A percentile compares a stretch with the other conserved stretches of the same genome.
Evolutionary conservation across 805 yeast species (phyloP).

Genomic region (Monosporozyma unispora): DNA sequence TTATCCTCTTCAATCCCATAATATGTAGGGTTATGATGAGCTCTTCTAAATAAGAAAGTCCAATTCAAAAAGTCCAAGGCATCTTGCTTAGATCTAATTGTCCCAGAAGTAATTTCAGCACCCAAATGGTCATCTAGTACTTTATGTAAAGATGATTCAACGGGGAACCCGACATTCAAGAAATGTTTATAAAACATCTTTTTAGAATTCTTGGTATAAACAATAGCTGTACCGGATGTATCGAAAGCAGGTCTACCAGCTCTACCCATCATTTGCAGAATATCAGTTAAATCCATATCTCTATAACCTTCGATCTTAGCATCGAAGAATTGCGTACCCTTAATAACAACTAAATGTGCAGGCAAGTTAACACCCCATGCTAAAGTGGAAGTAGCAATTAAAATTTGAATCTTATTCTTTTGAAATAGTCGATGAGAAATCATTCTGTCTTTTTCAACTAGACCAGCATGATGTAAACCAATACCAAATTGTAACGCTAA

Average conservation of each 20-base stretch:
- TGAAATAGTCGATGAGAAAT: slow-evolving; percentile 80
- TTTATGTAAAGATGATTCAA: slow-evolving; percentile 72
- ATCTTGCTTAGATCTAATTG: slow-evolving; percentile 85
- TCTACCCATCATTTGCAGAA: slow-evolving; percentile 95
- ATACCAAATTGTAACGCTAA: slow-evolving; percentile 70
- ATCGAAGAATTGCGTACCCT: slow-evolving; percentile 94
- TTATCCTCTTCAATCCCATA: slow-evolving; percentile 76
- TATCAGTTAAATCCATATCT: slow-evolving; percentile 91
- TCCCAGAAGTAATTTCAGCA: slow-evolving; percentile 92
- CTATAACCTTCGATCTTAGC: slow-evolving; percentile 88
- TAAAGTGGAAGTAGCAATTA: slow-evolving; percentile 91
- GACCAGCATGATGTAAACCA: slow-evolving; percentile 96
- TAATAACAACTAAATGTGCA: slow-evolving; percentile 94
- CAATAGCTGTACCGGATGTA: slow-evolving; percentile 83
- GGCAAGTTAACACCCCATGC: slow-evolving; percentile 99
- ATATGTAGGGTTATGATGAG: slow-evolving; percentile 87
- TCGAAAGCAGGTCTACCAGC: slow-evolving; percentile 99
- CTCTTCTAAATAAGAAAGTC: slow-evolving; percentile 86
- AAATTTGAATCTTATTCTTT: slow-evolving; percentile 74
- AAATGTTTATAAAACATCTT: slow-evolving; percentile 81
- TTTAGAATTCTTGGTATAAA: slow-evolving; percentile 73
- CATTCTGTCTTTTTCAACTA: slow-evolving; percentile 81
- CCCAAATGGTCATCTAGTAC: slow-evolving; percentile 86
- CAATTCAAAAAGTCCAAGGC: slow-evolving; percentile 94
- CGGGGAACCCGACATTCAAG: slow-evolving; percentile 90